Percentiles rank a stretch among this genome's conserved stretches.
Evolutionary conservation across 2,329 filamentous ascomycete species (phyloP).

Genomic region (Talaromyces sp.): DNA sequence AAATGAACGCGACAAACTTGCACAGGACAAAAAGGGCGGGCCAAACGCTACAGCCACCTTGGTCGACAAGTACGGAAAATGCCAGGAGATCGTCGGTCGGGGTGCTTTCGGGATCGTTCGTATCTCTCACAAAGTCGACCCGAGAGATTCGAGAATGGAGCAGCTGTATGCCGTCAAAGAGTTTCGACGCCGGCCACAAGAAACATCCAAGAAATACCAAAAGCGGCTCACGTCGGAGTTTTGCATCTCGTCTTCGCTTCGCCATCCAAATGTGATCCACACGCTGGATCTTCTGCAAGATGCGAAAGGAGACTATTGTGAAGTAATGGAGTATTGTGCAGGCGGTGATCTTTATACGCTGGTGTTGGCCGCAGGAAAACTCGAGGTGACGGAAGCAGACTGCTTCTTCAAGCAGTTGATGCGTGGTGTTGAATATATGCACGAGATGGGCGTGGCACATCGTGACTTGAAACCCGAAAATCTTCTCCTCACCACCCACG

Average conservation of each 20-base stretch:
- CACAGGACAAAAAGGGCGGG: conserved; percentile 71
- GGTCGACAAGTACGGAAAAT: conserved; percentile 97
- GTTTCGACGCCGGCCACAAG: conserved; percentile 88
- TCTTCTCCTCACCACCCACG: conserved; percentile 84
- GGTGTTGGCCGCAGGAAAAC: conserved; percentile 82
- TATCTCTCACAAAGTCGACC: conserved; percentile 92
- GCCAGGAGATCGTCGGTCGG: conserved; percentile 91
- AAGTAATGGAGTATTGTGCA: conserved; percentile 99
- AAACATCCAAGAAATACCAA: conserved; percentile 96
- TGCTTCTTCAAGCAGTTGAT: conserved; percentile 99
- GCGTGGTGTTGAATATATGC: conserved; percentile 97
- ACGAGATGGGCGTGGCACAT: conserved; percentile 98
- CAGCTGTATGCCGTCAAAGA: conserved; percentile 97
- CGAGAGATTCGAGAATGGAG: conserved; percentile 70
- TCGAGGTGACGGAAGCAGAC: conserved; percentile 85
- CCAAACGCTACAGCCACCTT: conserved; percentile 72
- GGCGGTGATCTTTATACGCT: conserved; percentile 94
- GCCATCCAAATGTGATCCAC: conserved; percentile 97
- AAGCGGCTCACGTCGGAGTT: conserved; percentile 96
- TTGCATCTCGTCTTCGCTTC: conserved; percentile 93
- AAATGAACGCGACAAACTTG: conserved; percentile 73
- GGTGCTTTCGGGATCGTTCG: conserved; percentile 96
- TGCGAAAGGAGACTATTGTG: conserved; percentile 94
- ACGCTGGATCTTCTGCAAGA: conserved; percentile 94
- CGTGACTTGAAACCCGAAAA: conserved; percentile 97